Base-by-base conservation (phyloP, 2,329 filamentous ascomycete species). In the Saccharata proteae region DNA sequence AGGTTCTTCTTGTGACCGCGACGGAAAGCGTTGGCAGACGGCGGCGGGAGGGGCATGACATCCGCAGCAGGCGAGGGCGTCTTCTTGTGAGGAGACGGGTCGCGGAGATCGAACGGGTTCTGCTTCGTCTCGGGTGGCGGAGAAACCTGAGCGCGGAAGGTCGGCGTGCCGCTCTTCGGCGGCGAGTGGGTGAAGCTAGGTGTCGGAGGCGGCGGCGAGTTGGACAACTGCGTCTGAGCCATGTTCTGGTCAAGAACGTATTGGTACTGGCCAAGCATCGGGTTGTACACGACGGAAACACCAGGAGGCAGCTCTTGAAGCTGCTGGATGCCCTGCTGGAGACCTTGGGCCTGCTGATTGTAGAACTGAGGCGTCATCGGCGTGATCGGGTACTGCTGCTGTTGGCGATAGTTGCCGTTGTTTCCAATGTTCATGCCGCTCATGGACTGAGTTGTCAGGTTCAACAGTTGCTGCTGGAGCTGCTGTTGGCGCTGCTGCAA, bases 401-500 rank as follows among this genome's bases (percentile, higher is more conserved):
- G 50, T 38, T 47, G 38, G 8, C 23, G 32, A 30, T 43, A 40
- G 26, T 41, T 48, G 21, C 25, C 30, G 24, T 41, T 47, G 49
- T 68, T 77, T n/a, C n/a, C n/a, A 37, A 93, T 53, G 54, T 69
- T 84, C 59, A 93, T 64, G 42, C 73, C 74, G 54, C 85, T 80
- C 48, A 86, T 80, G 56, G 86, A 80, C 58, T 85, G 80, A 38
- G 83, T 80, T 48, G 88, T 90, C 15, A 94, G 75, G 42, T 65
- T 81, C 44, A 84, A 73, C 43, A 96, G 70, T 61, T 96, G 85
- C 61, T 94, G 86, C 60, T 96, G 86, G 31, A 96, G 74, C 41
- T 82, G 80, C 61, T 93, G 85, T 60, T 96, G 88, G 59, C 93
- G 86, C 51, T 93, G 84, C 23, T 85, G 84, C 30, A 98, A 70